phyloP scores from a whole-genome alignment of 495 filamentous ascomycete species.

The Aspergillus bridgeri region DNA sequence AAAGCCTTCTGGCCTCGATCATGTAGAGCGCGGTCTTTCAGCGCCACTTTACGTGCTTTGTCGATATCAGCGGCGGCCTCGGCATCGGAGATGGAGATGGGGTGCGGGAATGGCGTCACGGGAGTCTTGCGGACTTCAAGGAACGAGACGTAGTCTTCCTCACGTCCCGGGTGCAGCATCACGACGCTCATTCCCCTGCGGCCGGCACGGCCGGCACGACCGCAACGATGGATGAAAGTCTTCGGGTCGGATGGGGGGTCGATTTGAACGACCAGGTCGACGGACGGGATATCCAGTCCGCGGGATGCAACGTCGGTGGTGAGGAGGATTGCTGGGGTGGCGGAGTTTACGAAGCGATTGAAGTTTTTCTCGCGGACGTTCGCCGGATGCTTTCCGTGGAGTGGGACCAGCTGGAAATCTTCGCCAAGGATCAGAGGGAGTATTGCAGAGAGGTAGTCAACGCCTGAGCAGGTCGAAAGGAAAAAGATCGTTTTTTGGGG shows the following conservation, averaged over 20 bases:
- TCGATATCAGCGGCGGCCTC: conserved; percentile 52
- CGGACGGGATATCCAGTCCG: conserved; percentile 89
- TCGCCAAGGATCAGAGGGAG: conserved; percentile 61
- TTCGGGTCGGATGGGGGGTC: conserved; percentile 92
- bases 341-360: conserved; percentile 65
- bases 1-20: conserved; percentile 88
- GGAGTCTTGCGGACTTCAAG: conserved; percentile 88
- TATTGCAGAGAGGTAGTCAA: conserved; percentile 84
- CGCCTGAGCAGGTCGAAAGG: conserved; percentile 89
- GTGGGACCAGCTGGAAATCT: conserved; percentile 64
- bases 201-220: conserved; percentile 87
- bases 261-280: conserved; percentile 90
- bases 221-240: conserved; percentile 91
- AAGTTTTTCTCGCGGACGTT: conserved; percentile 80
- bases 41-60: conserved; percentile 58
- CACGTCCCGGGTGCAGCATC: conserved; percentile 74
- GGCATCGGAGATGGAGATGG: conserved; percentile 49
- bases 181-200: conserved; percentile 80
- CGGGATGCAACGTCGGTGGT: conserved; percentile 84
- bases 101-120: conserved; percentile 57
- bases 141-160: conserved; percentile 87
- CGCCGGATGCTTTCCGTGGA: conserved; percentile 86
- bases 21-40: conserved; percentile 74
- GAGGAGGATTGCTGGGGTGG: conserved; percentile 70
- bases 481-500: conserved; percentile 88